Evolutionary conservation across 2,329 filamentous ascomycete species (phyloP), one percentile per base, ranked within the genome.

Genomic region (Scolecobasidium constrictum): DNA sequence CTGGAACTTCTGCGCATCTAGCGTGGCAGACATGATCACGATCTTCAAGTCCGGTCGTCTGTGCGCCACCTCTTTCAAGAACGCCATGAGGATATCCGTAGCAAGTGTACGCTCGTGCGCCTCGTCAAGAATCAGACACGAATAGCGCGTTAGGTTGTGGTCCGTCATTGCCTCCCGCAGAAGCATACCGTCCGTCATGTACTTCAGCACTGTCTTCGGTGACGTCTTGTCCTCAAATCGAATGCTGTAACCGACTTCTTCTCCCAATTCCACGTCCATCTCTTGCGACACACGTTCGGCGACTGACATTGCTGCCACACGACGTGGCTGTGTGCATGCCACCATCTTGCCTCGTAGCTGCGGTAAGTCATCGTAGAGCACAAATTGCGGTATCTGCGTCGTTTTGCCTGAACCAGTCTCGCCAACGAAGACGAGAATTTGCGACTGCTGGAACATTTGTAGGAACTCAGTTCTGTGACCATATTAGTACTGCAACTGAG

Each of bases 401-500:
- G 92, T 98, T 71, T 98, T 98, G 68, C 92, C 92, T 51, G 92
- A 98, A 77, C 93, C 92, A 6, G 92, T 98, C 72, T 98, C 92
- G 69, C 92, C 92, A 50, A 98, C 92, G 57, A 98, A 95, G 55
- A 98, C 92, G 47, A 98, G 78, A 52, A 98, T 95, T 66, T 98
- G 92, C 18, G 81, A 86, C 55, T 83, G 78, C 56, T 98, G 93
- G 66, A 93, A 98, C 56, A 94, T 77, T 57, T 88, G 71, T 47
- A 98, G 74, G 59, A 98, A 98, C 60, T 98, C 92, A 63, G 92
- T 78, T 62, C 84, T 85, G 44, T 26, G 31, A 31, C 5, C 3
- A 21, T 3, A 40, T 55, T 43, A 54, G 53, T 22, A 34, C 22
- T 26, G 31, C 21, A 31, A 21, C 36, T 15, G 19, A 9, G 20